phyloP scores from a whole-genome alignment of 1,284 basidiomycete genomes.

The Heliocybe sulcata region DNA sequence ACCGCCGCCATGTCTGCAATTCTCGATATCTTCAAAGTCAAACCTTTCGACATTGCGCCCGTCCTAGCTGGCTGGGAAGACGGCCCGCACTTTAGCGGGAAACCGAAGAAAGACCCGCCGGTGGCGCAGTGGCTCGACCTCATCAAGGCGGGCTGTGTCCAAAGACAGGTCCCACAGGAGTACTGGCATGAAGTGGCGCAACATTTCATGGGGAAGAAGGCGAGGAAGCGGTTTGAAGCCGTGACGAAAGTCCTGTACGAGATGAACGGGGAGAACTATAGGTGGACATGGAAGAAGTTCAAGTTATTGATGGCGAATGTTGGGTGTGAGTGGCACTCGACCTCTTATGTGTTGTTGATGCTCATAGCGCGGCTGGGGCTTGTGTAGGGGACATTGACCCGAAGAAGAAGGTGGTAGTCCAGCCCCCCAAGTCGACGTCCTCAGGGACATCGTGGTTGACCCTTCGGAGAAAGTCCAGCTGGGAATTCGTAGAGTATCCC shows the following conservation, averaged over 20 bases:
- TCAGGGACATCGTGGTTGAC: constrained; percentile 55
- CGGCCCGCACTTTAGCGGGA: constrained; percentile 59
- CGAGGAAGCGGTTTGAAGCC: constrained; percentile 55
- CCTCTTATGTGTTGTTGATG: too few relatives aligned
- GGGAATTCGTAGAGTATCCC: background rate
- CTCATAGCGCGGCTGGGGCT: background rate
- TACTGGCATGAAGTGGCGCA: constrained; percentile 75
- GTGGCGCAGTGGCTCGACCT: constrained; percentile 63
- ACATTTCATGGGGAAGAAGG: constrained; percentile 60
- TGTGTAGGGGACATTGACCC: constrained; percentile 52
- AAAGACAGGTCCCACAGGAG: constrained; percentile 63
- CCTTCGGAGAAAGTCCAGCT: constrained; percentile 24
- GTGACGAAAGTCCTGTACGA: constrained; percentile 64
- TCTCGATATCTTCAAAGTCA: constrained; percentile 61
- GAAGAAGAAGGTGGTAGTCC: constrained; percentile 48
- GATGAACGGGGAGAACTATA: constrained; percentile 66
- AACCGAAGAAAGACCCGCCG: constrained; percentile 55
- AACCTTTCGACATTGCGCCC: constrained; percentile 63
- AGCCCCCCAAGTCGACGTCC: constrained; percentile 42
- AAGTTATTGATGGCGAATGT: constrained; percentile 68
- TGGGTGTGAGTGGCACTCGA: constrained; percentile 51
- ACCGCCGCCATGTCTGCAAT: constrained; percentile 35
- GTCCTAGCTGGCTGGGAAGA: constrained; percentile 54
- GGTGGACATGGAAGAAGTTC: constrained; percentile 77
- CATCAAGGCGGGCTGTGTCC: constrained; percentile 59